phyloP scores from a whole-genome alignment of 805 yeast species.

The Saturnispora saitoi region DNA sequence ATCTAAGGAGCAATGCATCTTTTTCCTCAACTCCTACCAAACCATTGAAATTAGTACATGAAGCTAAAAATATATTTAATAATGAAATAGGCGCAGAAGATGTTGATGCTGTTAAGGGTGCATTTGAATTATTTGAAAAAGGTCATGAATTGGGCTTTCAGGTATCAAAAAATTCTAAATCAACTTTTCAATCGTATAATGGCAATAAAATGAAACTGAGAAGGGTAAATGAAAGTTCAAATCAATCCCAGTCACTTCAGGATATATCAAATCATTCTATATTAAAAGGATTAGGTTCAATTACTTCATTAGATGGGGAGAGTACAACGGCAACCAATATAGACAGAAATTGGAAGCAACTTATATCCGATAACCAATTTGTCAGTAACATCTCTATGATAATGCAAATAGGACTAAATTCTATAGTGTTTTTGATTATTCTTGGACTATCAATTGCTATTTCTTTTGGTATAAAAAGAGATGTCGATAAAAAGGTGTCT shows the following conservation, averaged over 20 bases:
- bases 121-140: conserved; percentile 24
- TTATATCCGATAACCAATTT: conserved; percentile 23
- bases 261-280: conserved; percentile 2
- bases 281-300: not conserved
- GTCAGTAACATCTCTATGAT: conserved; percentile 21
- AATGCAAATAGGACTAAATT: conserved; percentile 22
- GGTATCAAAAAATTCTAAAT: not conserved
- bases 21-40: conserved; percentile 20
- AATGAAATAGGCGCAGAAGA: not conserved
- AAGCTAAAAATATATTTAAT: conserved; percentile 9
- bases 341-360: conserved; percentile 2
- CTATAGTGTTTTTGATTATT: conserved; percentile 18
- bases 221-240: conserved; percentile 3
- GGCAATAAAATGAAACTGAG: conserved; percentile 16
- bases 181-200: not conserved
- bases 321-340: not conserved
- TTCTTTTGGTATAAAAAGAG: conserved; percentile 31
- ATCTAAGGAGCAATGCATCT: conserved; percentile 6
- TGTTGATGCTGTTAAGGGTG: conserved; percentile 23
- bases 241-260: not conserved
- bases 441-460: conserved; percentile 16
- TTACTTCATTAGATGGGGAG: not conserved
- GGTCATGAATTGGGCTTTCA: not conserved
- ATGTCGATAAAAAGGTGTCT: conserved; percentile 64
- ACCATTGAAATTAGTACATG: conserved; percentile 16